Conservation (phyloP, 139 green algal species). For the Microglena sp. region DNA sequence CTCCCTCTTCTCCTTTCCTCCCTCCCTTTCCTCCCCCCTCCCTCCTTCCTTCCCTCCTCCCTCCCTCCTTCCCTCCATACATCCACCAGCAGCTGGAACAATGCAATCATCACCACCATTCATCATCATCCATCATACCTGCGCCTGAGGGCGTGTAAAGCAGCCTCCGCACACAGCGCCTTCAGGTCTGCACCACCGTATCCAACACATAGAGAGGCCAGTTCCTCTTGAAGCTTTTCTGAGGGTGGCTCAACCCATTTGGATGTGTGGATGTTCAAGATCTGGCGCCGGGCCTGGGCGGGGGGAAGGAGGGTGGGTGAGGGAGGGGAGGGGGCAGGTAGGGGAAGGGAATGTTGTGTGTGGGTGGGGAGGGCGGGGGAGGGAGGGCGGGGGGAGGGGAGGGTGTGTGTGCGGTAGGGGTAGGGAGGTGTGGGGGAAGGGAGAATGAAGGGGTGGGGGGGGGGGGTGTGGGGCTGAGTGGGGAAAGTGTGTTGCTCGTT, state of each 20-base stretch:
- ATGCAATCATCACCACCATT: neutral
- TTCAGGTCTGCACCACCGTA: slow-evolving; percentile 95
- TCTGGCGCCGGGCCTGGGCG: slow-evolving; percentile 54
- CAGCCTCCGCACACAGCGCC: slow-evolving; percentile 87
- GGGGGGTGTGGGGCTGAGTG: neutral
- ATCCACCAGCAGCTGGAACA: neutral
- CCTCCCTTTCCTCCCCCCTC: neutral
- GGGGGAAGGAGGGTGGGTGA: slow-evolving; percentile 8
- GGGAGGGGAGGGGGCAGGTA: neutral
- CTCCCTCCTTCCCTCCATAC: no score
- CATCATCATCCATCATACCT: slow-evolving; percentile 10
- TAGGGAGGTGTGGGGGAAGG: neutral
- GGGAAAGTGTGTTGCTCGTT: neutral
- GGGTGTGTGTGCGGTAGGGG: neutral
- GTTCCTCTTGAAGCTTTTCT: slow-evolving; percentile 44
- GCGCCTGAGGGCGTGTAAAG: slow-evolving; percentile 71
- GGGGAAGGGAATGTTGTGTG: neutral
- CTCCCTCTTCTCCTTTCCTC: neutral
- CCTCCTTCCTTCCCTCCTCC: slow-evolving; percentile 1
- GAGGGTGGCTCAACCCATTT: slow-evolving; percentile 60
- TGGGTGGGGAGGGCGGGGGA: neutral
- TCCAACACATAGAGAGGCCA: slow-evolving; percentile 60
- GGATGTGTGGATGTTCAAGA: slow-evolving; percentile 85
- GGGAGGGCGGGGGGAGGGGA: neutral
- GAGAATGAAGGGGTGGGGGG: neutral